Evolutionary conservation across 2,329 filamentous ascomycete species (phyloP), one percentile per base, ranked within the genome.

Genomic region (Fusarium anthophilum): DNA sequence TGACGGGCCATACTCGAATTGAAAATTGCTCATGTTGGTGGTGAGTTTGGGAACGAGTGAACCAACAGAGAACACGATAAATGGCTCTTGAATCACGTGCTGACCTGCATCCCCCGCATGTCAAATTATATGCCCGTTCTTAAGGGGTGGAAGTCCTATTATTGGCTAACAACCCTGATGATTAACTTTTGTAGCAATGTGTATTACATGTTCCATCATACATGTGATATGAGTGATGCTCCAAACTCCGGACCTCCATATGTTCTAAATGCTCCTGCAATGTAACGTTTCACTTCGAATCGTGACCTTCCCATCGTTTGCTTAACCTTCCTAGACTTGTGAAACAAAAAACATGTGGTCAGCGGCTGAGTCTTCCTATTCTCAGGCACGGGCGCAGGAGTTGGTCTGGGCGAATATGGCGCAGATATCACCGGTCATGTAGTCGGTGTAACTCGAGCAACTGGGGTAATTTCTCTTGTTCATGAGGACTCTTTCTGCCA

Each of bases 281-380:
- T 8, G 18, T 26, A 6, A 26, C 17, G 18, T 12, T 20, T 26
- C 13, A 14, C n/a, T 38, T 12, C 0, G 9, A 10, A 1, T 22
- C 50, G 8, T 14, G 6, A 22, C 9, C 32, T 5, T 3, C 35
- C 14, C 20, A 3, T 39, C 4, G 3, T 22, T 39, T 17, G 1
- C 20, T 22, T 1, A 4, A 13, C 0, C n/a, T 12, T 37, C 50
- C 32, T 14, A n/a, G 3, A 4, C 51, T 39, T 39, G 18, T 4
- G 35, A 15, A 3, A 7, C 24, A 28, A 22, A 17, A 44, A 24
- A 2, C 10, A 2, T 10, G 54, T 32, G 13, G 22, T 45, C 38
- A 45, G 17, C 2, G 26, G 24, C 38, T 13, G 38, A 24, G 8
- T 32, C 22, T 15, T 5, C 1, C 1, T 56, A 14, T 45, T 15